Evolutionary conservation across 2,329 filamentous ascomycete species (phyloP), one percentile per base, ranked within the genome.

Genomic region (Aspergillus sp.): DNA sequence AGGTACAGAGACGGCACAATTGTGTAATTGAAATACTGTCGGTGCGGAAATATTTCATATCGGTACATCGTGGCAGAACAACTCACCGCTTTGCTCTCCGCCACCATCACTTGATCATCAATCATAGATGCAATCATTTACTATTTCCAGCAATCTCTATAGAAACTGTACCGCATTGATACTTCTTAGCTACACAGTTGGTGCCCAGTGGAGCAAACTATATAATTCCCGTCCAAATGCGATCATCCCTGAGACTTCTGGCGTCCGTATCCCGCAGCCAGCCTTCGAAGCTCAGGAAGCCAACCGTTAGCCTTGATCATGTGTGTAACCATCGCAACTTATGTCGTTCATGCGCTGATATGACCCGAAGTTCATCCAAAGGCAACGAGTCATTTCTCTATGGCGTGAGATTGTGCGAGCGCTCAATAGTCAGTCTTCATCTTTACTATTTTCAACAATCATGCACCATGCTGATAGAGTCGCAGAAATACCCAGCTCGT

Each of bases 341-440:
- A 10, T 49, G 9, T 53, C 5, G 21, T 30, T 51, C 15, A 23
- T 32, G 10, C 55, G 41, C 63, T 66, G 61, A 65, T 36, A 25
- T 21, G 9, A 4, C 3, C 21, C 38, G 21, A 32, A 78, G 76
- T 81, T 81, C 47, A 74, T 81, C 38, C 76, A 79, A 63, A 72
- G 76, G 55, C 76, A 79, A 54, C 74, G 78, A 7, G 77, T 76
- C 0, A 62, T 81, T n/a, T 60, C 70, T n/a, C 65, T 81, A 8
- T 81, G 77, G 74, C 74, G 78, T 15, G 74, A 78, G 32, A 78
- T 81, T 36, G 65, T 78, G 10, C 69, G 79, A 51, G 72, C 75
- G 41, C 65, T 79, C 51, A 72, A 78, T 60, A 78, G 76, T 75
- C 67, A 62, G 69, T 65, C 57, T 32, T 3, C 32, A 21, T 21